phyloP scores from a whole-genome alignment of 2,329 filamentous ascomycete genomes.

The Diaporthe ampelina region DNA sequence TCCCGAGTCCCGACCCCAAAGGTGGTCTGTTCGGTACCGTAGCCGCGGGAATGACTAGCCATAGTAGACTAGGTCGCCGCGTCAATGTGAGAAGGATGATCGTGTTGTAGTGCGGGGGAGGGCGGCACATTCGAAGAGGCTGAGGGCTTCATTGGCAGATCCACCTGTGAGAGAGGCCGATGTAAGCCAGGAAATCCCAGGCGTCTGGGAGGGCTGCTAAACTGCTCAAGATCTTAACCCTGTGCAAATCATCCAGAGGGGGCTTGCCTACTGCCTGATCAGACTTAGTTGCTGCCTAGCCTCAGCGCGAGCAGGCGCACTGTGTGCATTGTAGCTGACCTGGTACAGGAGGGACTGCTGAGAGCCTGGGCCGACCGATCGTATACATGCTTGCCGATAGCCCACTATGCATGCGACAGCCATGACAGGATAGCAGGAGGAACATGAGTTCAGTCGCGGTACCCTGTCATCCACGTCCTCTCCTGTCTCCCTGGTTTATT shows the following conservation, averaged over 20 bases:
- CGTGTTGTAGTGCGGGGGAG: conserved; percentile 35
- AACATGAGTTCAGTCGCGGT: conserved; percentile 29
- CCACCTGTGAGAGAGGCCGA: conserved; percentile 25
- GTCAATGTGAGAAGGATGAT: conserved; percentile 35
- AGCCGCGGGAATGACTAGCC: conserved; percentile 32
- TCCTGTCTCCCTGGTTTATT: conserved; percentile 7
- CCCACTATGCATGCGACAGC: conserved; percentile 28
- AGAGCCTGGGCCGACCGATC: conserved; percentile 30
- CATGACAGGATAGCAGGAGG: conserved; percentile 18
- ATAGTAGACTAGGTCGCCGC: conserved; percentile 25
- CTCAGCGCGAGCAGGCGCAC: conserved; percentile 3
- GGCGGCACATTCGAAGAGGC: conserved; percentile 31
- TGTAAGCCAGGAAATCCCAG: conserved; percentile 38
- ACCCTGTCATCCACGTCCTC: conserved; percentile 23
- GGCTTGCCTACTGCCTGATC: conserved; percentile 34
- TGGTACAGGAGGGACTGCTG: conserved; percentile 18
- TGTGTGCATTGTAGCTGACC: conserved; percentile 33
- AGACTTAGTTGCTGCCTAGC: conserved; percentile 30
- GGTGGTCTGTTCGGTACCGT: conserved; percentile 33
- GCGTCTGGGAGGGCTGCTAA: conserved; percentile 33
- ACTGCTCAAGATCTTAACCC: conserved; percentile 34
- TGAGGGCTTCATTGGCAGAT: conserved; percentile 30
- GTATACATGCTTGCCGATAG: conserved; percentile 34
- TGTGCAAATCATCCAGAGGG: conserved; percentile 30
- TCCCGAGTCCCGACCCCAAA: conserved; percentile 29